Percentiles rank a stretch among this genome's conserved stretches.
Conservation (phyloP, 2,329 filamentous ascomycete genomes). For the Penicillium brasilianum region DNA sequence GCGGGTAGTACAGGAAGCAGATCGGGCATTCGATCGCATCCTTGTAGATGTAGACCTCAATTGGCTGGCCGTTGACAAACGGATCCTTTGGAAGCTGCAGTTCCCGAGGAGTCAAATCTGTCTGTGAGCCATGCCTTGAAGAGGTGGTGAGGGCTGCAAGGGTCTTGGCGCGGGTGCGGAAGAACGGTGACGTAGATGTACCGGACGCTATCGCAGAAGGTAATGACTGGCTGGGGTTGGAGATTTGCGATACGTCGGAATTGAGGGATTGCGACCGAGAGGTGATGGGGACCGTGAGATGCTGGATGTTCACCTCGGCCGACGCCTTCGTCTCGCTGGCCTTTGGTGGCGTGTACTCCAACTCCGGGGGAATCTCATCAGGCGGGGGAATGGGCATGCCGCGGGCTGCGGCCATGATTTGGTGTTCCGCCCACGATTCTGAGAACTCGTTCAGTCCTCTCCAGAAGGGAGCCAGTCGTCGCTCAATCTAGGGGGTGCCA, state of each 20-base stretch:
- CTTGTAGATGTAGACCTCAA: conserved; percentile 94
- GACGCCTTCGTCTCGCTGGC: conserved; percentile 53
- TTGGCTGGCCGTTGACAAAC: conserved; percentile 89
- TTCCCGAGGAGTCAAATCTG: conserved; percentile 77
- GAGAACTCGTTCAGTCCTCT: conserved; percentile 88
- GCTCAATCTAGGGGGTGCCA: conserved; percentile 74
- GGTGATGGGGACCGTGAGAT: conserved; percentile 78
- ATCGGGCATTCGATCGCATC: conserved; percentile 90
- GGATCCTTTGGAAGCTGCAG: conserved; percentile 79
- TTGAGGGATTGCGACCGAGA: conserved; percentile 77
- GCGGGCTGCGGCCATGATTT: conserved; percentile 88
- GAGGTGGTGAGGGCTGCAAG: conserved; percentile 78
- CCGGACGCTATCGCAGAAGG: conserved; percentile 61
- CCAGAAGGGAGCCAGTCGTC: conserved; percentile 93
- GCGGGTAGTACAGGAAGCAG: conserved; percentile 94
- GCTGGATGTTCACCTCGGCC: conserved; percentile 66
- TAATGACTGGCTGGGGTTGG: conserved; percentile 66
- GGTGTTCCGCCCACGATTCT: conserved; percentile 88
- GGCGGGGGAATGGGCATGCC: conserved; percentile 82
- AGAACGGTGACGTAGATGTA: conserved; percentile 60
- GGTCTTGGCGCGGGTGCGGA: conserved; percentile 86
- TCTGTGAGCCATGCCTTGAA: conserved; percentile 73
- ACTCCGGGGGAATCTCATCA: conserved; percentile 78
- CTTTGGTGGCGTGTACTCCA: conserved; percentile 56
- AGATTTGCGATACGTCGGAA: conserved; percentile 72